These are phyloP conservation scores for Glycine soja DNA, from an alignment of 306 rosid species.

Conservation along the genomic window DNA sequence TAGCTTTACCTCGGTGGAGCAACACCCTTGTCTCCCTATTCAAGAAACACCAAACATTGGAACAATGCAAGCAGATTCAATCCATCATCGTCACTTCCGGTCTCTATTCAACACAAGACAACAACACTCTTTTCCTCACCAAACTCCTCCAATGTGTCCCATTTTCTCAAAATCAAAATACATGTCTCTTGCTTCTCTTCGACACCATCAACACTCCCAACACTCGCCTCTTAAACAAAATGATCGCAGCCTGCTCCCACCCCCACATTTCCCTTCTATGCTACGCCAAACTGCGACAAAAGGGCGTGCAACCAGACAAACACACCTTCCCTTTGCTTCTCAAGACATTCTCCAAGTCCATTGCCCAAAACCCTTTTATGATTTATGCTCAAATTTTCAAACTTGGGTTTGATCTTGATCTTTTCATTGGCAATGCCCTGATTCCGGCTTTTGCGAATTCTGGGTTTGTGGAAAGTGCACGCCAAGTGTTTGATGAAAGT, in stretches of 20 bases:
- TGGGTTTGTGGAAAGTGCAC: slow-evolving; percentile 49
- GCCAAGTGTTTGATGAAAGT: slow-evolving; percentile 51
- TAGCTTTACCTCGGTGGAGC: background rate
- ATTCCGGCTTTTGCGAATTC: slow-evolving; percentile 49
- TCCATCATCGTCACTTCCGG: slow-evolving; percentile 47
- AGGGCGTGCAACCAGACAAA: slow-evolving; percentile 48
- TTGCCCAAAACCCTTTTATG: slow-evolving; percentile 35
- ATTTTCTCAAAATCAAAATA: slow-evolving; percentile 6
- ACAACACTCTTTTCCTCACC: slow-evolving; percentile 28
- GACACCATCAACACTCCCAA: slow-evolving; percentile 35
- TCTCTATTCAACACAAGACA: slow-evolving; percentile 24
- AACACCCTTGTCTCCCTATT: slow-evolving; percentile 19
- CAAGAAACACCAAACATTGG: slow-evolving; percentile 12
- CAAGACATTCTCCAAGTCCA: slow-evolving; percentile 44
- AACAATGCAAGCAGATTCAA: slow-evolving; percentile 47
- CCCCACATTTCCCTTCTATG: slow-evolving; percentile 33
- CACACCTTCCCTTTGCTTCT: slow-evolving; percentile 61
- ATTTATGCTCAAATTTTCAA: slow-evolving; percentile 48
- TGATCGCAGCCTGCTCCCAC: slow-evolving; percentile 43
- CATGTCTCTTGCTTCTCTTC: slow-evolving; percentile 39
- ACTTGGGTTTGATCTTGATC: slow-evolving; percentile 51
- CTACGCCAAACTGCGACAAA: slow-evolving; percentile 45
- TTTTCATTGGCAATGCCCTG: slow-evolving; percentile 48
- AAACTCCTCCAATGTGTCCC: slow-evolving; percentile 37
- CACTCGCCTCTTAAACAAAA: slow-evolving; percentile 44